A percentile compares a stretch with the other conserved stretches of the same genome.
phyloP scores from a whole-genome alignment of 495 filamentous ascomycete genomes.

The Tuber magnatum region DNA sequence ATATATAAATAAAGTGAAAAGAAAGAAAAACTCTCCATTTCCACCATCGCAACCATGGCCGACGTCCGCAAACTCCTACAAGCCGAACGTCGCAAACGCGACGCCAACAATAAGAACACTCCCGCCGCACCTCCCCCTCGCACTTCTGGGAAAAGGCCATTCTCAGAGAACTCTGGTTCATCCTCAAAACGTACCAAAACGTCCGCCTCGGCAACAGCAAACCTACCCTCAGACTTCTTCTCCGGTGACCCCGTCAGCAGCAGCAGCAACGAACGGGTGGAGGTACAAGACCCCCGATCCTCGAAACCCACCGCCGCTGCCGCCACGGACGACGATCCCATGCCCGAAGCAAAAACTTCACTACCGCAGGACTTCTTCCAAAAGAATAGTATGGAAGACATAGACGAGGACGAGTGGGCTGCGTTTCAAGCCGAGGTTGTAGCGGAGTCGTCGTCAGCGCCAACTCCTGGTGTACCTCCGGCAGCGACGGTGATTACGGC shows the following conservation, averaged over 20 bases:
- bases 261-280: slow-evolving; percentile 1
- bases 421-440: slow-evolving; percentile 83
- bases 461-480: slow-evolving; percentile 62
- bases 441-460: slow-evolving; percentile 46
- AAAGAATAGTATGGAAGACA: slow-evolving; percentile 26
- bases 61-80: slow-evolving; percentile 36
- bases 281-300: background rate
- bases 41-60: slow-evolving; percentile 19
- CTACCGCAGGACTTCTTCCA: slow-evolving; percentile 35
- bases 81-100: slow-evolving; percentile 27
- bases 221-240: slow-evolving; percentile 26
- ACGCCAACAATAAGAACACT: slow-evolving; percentile 20
- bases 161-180: slow-evolving; percentile 13
- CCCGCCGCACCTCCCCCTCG: slow-evolving; percentile 7
- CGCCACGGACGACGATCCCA: slow-evolving; percentile 19
- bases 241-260: slow-evolving; percentile 7
- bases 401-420: slow-evolving; percentile 84
- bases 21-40: background rate
- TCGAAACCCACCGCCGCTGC: background rate
- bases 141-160: slow-evolving; percentile 20
- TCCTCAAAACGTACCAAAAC: slow-evolving; percentile 27
- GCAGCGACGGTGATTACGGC: slow-evolving; percentile 58
- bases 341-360: slow-evolving; percentile 13
- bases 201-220: slow-evolving; percentile 1
- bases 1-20: no score